A percentile compares a stretch with the other conserved stretches of the same genome.
phyloP scores from a whole-genome alignment of 2,329 filamentous ascomycete species.

The Escovopsis sp. region DNA sequence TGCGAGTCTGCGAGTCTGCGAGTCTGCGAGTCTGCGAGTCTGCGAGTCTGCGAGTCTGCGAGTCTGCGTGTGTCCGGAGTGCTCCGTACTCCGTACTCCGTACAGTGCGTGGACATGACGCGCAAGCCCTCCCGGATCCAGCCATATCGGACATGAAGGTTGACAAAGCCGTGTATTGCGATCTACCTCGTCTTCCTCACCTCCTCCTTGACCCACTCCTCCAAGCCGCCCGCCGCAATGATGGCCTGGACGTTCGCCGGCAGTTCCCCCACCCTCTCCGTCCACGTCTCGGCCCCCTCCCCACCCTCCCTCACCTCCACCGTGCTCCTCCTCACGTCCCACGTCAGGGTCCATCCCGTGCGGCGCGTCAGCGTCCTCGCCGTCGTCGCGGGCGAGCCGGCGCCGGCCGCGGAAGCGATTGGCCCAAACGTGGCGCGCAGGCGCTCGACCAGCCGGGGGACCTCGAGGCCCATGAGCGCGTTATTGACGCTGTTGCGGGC shows the following conservation, averaged over 20 bases:
- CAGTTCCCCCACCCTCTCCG: conserved; percentile 13
- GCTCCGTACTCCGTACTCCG: too few species aligned
- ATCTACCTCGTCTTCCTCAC: conserved; percentile 24
- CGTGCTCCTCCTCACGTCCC: conserved; percentile 7
- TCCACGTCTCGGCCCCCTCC: conserved; percentile 8
- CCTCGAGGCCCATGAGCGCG: conserved; percentile 55
- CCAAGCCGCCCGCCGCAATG: conserved; percentile 10
- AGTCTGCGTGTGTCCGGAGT: too few species aligned
- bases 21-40: too few species aligned
- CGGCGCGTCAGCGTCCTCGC: conserved; percentile 48
- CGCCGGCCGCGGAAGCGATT: too few species aligned
- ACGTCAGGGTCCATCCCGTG: conserved; percentile 42
- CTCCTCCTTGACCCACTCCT: conserved; percentile 9
- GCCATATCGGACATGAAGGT: too few species aligned
- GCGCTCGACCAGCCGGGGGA: conserved; percentile 49
- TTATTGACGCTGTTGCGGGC: conserved; percentile 67
- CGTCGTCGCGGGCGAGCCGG: conserved; percentile 13
- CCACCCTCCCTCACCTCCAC: conserved; percentile 9
- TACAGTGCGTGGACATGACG: too few species aligned
- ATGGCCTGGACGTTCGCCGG: conserved; percentile 12
- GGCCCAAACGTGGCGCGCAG: conserved; percentile 44
- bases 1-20: too few species aligned
- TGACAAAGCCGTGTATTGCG: too few species aligned
- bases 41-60: too few species aligned
- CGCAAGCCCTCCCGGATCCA: too few species aligned